Evolutionary conservation across 208 protist species (phyloP).

Genomic region (Perkinsela sp.): DNA sequence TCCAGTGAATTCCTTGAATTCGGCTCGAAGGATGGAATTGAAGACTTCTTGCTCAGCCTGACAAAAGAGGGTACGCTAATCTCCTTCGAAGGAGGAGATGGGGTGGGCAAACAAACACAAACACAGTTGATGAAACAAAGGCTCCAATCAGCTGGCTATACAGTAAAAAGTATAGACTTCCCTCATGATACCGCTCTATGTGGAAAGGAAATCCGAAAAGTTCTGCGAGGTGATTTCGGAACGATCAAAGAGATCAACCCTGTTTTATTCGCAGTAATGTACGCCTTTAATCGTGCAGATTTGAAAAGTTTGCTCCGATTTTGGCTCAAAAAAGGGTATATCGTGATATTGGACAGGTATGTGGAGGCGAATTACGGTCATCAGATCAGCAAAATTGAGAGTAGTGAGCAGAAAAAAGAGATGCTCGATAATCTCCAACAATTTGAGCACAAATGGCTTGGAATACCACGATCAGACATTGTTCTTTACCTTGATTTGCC

Average conservation of each 20-base stretch:
- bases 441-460: slow-evolving; percentile 38
- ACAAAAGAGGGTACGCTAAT: not conserved
- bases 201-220: slow-evolving; percentile 31
- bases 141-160: slow-evolving; percentile 9
- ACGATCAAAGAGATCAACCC: slow-evolving; percentile 30
- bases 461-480: slow-evolving; percentile 20
- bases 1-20: not conserved
- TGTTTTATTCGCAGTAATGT: slow-evolving; percentile 57
- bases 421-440: slow-evolving; percentile 27
- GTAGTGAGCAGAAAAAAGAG: slow-evolving; percentile 13
- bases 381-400: slow-evolving; percentile 42
- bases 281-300: slow-evolving; percentile 51
- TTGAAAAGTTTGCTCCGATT: slow-evolving; percentile 19
- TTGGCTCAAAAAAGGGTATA: slow-evolving; percentile 21
- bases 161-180: slow-evolving; percentile 38
- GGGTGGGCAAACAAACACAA: slow-evolving; percentile 66
- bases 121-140: slow-evolving; percentile 17
- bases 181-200: slow-evolving; percentile 36
- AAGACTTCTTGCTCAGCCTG: not conserved
- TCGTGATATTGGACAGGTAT: slow-evolving; percentile 54
- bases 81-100: slow-evolving; percentile 55
- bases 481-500: slow-evolving; percentile 57
- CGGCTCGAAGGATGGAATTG: not conserved
- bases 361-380: slow-evolving; percentile 65
- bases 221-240: slow-evolving; percentile 46